phyloP scores from a whole-genome alignment of 2,329 filamentous ascomycete genomes.

The Hirsutella minnesotensis region DNA sequence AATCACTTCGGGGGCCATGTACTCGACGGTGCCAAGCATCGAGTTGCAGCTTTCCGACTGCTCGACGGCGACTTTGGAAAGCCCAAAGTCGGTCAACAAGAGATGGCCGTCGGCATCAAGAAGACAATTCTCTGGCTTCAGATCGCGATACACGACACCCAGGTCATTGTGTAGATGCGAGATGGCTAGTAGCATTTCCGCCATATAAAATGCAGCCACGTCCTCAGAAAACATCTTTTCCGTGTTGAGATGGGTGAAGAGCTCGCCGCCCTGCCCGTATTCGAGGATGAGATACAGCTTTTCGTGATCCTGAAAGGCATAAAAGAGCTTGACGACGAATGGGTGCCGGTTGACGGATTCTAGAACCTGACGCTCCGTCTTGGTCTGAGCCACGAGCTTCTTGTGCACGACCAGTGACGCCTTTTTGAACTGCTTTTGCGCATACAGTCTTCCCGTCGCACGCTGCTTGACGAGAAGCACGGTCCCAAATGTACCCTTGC shows the following conservation, averaged over 20 bases:
- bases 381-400: slow-evolving; percentile 91
- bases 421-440: slow-evolving; percentile 98
- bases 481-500: slow-evolving; percentile 92
- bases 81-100: slow-evolving; percentile 88
- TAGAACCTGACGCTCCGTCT: slow-evolving; percentile 87
- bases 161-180: slow-evolving; percentile 86
- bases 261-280: slow-evolving; percentile 91
- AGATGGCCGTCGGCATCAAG: slow-evolving; percentile 85
- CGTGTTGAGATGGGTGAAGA: slow-evolving; percentile 88
- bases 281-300: slow-evolving; percentile 96
- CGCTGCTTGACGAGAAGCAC: slow-evolving; percentile 88
- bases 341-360: slow-evolving; percentile 95
- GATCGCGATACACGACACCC: slow-evolving; percentile 89
- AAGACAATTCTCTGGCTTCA: slow-evolving; percentile 97
- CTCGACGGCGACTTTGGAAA: slow-evolving; percentile 85
- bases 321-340: slow-evolving; percentile 96
- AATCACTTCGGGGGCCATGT: slow-evolving; percentile 97
- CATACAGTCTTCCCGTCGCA: slow-evolving; percentile 77
- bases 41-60: slow-evolving; percentile 60
- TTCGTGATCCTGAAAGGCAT: slow-evolving; percentile 96
- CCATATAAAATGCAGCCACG: slow-evolving; percentile 93
- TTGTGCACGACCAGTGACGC: slow-evolving; percentile 92
- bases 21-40: slow-evolving; percentile 88
- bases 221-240: slow-evolving; percentile 93
- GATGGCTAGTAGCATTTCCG: slow-evolving; percentile 88